Evolutionary conservation across 805 yeast genomes (phyloP), one percentile per base, ranked within the genome.

Genomic region (Saccharomyces paradoxus): DNA sequence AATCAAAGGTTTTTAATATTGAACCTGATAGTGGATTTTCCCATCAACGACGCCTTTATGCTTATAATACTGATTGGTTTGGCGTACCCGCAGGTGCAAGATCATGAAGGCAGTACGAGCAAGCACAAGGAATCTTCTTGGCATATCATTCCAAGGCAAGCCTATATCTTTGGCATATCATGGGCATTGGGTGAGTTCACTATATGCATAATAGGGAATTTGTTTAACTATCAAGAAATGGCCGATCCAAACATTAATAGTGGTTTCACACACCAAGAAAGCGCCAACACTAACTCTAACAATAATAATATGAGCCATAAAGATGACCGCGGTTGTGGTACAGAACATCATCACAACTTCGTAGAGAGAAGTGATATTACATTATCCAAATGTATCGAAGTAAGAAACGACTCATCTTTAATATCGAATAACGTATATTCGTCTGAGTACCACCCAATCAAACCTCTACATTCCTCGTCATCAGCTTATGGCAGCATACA

Each of bases 111-210:
- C 32, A 29, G 44, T 8, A 49, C 27, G 48, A 48, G 3, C 29
- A 14, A 26, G 41, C 21, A 27, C 46, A 41, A 30, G 30, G 26
- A 31, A 37, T 24, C 41, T 37, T 29, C 51, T 26, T 75, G 77
- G 75, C 75, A 74, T 50, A 64, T 75, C n/a, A 71, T 72, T 2
- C 75, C 73, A 46, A 65, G 72, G 49, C 76, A 74, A 58, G 67
- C 73, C 1, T 74, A 65, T 52, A 54, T 74, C 7, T 74, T 73
- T 56, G 78, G 77, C 3, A 58, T 71, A 12, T 64, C 65, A 1
- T 73, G 74, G 70, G 64, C 73, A 31, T 41, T 72, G 10, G 65
- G 67, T 44, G 77, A 74, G 51, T 58, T 71, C 2, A 51, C 66
- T 27, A 57, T 67, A 14, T 58, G 70, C 31, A 55, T 69, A 2